Evolutionary conservation across 1,284 basidiomycete species (phyloP), one percentile per base, ranked within the genome.

Genomic region (Puccinia hordei): DNA sequence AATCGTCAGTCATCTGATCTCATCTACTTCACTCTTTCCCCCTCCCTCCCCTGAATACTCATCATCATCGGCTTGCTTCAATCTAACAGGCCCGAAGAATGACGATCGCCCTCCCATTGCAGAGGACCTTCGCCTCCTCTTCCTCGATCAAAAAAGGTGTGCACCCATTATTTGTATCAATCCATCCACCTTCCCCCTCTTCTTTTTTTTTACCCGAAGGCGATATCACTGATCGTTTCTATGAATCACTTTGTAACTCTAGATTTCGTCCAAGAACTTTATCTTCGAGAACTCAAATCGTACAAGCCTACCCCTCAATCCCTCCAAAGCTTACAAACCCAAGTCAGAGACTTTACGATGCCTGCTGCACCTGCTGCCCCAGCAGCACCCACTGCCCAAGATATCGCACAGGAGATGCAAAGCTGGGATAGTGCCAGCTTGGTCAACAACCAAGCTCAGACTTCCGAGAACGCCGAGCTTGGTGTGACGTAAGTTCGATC

Each of bases 221-320:
- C 22, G 35, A 72, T 53, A 4, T 24, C 6, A 15, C 46, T 59
- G 44, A 68, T 55, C 22, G 1, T 33, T 35, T 44, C 19, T 8
- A n/a, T 24, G n/a, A n/a, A n/a, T n/a, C n/a, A n/a, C n/a, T n/a
- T n/a, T n/a, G n/a, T n/a, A n/a, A n/a, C 24, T 57, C 12, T 85
- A 96, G 95, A 97, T 88, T 88, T 96, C 84, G 89, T 98, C 81
- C 93, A 96, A 89, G 94, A 97, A 83, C 86, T 96, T 80, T 98
- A 98, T 88, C 85, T 98, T 83, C 91, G 89, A 85, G 92, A 96
- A 88, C 89, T 98, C 85, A 96, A 93, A 88, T 86, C 90, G 24
- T 98, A 95, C 91, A 96, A 94, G 89, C 86, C 88, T 49, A 86
- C 87, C 79, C 82, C 86, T 63, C 83, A 86, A 44, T 41, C 66